Evolutionary conservation across 2,329 filamentous ascomycete species (phyloP).

Genomic region (Fusarium domesticum): DNA sequence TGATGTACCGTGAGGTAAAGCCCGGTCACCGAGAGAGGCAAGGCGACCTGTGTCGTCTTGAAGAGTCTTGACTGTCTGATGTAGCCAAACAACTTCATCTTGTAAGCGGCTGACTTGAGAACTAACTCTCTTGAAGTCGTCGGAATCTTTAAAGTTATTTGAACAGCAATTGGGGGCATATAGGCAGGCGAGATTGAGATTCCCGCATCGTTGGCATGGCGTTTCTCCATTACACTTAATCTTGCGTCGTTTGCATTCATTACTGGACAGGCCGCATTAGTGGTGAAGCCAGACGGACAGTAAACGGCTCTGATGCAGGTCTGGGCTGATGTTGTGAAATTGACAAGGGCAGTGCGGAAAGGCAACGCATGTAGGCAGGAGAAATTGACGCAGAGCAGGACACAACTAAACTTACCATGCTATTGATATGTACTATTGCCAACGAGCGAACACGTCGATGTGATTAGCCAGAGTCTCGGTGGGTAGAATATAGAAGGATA

Average conservation of each 20-base stretch:
- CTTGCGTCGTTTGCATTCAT: constrained; percentile 72
- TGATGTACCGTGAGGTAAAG: constrained; percentile 34
- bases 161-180: constrained; percentile 66
- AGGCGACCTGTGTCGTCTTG: constrained; percentile 52
- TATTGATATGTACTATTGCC: constrained; percentile 55
- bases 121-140: constrained; percentile 82
- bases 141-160: constrained; percentile 86
- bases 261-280: constrained; percentile 42
- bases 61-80: constrained; percentile 66
- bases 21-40: constrained; percentile 43
- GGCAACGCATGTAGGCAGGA: not conserved
- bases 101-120: constrained; percentile 72
- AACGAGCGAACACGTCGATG: constrained; percentile 3
- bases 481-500: not conserved
- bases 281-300: not conserved
- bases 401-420: constrained; percentile 51
- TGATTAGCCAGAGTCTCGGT: constrained; percentile 16
- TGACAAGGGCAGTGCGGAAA: not conserved
- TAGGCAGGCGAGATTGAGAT: constrained; percentile 63
- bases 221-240: constrained; percentile 72
- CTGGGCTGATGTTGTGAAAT: not conserved
- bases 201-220: constrained; percentile 65
- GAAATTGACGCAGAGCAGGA: not conserved
- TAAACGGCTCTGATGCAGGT: not conserved
- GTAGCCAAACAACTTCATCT: constrained; percentile 78